Percentiles rank a stretch among this genome's conserved stretches.
These are phyloP conservation scores for Neostapfia colusana DNA, from an alignment of 176 grass and related monocot species.

Conservation along the genomic window DNA sequence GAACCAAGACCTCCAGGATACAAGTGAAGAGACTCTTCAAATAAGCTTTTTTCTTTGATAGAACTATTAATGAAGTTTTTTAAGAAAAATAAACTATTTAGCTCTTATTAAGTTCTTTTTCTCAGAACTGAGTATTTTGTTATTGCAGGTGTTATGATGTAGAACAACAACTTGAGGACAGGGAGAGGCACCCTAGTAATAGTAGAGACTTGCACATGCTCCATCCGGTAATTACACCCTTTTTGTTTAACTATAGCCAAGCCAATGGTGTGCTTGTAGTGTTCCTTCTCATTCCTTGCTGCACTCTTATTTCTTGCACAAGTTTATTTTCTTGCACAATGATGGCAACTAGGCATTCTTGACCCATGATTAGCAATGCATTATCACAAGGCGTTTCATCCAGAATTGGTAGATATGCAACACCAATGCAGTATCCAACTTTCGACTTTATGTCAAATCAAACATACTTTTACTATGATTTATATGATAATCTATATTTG, in stretches of 20 bases:
- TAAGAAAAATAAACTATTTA: slow-evolving; percentile 2
- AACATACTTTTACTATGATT: neutral
- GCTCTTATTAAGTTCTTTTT: neutral
- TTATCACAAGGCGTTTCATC: neutral
- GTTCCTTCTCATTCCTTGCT: neutral
- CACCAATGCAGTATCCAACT: neutral
- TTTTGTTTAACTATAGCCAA: slow-evolving; percentile 18
- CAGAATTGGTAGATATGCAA: neutral
- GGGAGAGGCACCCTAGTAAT: slow-evolving; percentile 75
- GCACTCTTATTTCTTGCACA: neutral
- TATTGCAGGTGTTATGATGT: slow-evolving; percentile 70
- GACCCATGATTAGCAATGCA: neutral
- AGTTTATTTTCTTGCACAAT: neutral
- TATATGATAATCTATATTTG: neutral
- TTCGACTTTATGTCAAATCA: neutral
- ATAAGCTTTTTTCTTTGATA: neutral
- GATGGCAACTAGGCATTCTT: neutral
- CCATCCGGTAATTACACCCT: slow-evolving; percentile 60
- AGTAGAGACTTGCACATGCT: slow-evolving; percentile 80
- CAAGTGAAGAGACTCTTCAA: too few relatives aligned
- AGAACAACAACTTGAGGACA: slow-evolving; percentile 77
- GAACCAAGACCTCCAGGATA: too few relatives aligned
- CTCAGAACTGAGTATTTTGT: slow-evolving; percentile 31
- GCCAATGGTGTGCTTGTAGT: neutral
- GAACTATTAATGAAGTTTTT: too few relatives aligned